These are phyloP conservation scores for Colletotrichum viniferum DNA, from an alignment of 2,329 filamentous ascomycete species.

Conservation along the genomic window DNA sequence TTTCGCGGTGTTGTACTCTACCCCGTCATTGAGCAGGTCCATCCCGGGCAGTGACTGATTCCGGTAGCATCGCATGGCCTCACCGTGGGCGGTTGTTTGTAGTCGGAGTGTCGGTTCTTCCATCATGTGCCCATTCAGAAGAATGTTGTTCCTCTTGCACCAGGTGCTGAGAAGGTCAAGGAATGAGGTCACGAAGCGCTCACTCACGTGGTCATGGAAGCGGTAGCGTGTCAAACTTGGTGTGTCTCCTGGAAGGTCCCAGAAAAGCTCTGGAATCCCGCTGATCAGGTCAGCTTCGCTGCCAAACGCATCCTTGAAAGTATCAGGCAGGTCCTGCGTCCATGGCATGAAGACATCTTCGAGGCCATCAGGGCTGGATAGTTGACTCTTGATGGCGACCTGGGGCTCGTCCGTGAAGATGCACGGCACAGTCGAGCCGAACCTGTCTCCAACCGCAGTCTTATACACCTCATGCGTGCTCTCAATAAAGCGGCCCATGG, in stretches of 20 bases:
- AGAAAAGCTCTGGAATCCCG: conserved; percentile 31
- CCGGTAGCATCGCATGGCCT: conserved; percentile 36
- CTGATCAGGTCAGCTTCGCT: conserved; percentile 24
- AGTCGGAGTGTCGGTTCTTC: conserved; percentile 33
- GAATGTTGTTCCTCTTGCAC: conserved; percentile 30
- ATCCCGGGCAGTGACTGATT: conserved; percentile 34
- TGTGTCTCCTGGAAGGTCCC: conserved; percentile 30
- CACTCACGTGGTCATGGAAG: conserved; percentile 35
- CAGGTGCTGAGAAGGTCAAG: conserved; percentile 32
- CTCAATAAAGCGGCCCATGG: conserved; percentile 31
- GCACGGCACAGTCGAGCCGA: conserved; percentile 31
- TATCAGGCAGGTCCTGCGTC: conserved; percentile 30
- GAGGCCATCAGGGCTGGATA: conserved; percentile 25
- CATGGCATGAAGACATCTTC: conserved; percentile 34
- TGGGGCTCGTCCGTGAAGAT: conserved; percentile 38
- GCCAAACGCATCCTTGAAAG: conserved; percentile 27
- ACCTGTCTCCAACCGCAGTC: conserved; percentile 29
- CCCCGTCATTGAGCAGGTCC: conserved; percentile 31
- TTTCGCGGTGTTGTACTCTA: conserved; percentile 37
- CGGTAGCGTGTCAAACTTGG: conserved; percentile 30
- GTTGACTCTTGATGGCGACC: conserved; percentile 32
- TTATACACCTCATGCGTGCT: conserved; percentile 35
- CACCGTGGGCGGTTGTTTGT: conserved; percentile 33
- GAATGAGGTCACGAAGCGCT: conserved; percentile 33
- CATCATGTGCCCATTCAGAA: conserved; percentile 36